phyloP scores from a whole-genome alignment of 2,329 filamentous ascomycete genomes.

The Fusarium redolens region DNA sequence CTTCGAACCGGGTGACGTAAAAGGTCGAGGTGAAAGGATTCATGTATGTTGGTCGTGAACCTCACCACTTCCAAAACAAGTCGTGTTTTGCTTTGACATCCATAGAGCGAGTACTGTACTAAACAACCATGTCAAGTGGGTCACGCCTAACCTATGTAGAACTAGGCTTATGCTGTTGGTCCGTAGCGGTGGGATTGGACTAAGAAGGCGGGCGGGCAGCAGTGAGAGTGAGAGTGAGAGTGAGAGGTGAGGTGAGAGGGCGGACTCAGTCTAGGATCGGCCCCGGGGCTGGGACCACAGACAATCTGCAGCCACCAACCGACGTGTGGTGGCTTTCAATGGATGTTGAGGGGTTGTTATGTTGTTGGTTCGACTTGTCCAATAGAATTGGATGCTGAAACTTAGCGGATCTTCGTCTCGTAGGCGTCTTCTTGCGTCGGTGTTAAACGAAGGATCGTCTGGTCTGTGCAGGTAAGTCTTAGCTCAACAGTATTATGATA shows the following conservation, averaged over 20 bases:
- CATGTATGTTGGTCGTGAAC: slow-evolving; percentile 26
- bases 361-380: slow-evolving; percentile 31
- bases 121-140: slow-evolving; percentile 16
- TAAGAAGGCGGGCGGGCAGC: neutral
- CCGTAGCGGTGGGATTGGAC: slow-evolving; percentile 33
- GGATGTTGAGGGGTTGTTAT: slow-evolving; percentile 23
- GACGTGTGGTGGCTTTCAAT: neutral
- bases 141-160: slow-evolving; percentile 15
- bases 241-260: slow-evolving; percentile 20
- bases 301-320: slow-evolving; percentile 37
- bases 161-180: slow-evolving; percentile 38
- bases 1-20: slow-evolving; percentile 11
- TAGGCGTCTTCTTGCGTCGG: slow-evolving; percentile 36
- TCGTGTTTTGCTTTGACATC: slow-evolving; percentile 34
- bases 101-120: slow-evolving; percentile 18
- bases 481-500: slow-evolving; percentile 16
- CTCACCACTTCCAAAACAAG: slow-evolving; percentile 18
- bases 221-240: neutral
- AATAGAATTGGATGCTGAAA: slow-evolving; percentile 22
- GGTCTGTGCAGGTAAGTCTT: slow-evolving; percentile 17
- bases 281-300: slow-evolving; percentile 33
- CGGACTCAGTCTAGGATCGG: slow-evolving; percentile 37
- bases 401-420: slow-evolving; percentile 30
- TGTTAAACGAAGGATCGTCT: slow-evolving; percentile 21
- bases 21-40: slow-evolving; percentile 19